phyloP scores from a whole-genome alignment of 23 red algal genomes.

The Agarophyton chilense region DNA sequence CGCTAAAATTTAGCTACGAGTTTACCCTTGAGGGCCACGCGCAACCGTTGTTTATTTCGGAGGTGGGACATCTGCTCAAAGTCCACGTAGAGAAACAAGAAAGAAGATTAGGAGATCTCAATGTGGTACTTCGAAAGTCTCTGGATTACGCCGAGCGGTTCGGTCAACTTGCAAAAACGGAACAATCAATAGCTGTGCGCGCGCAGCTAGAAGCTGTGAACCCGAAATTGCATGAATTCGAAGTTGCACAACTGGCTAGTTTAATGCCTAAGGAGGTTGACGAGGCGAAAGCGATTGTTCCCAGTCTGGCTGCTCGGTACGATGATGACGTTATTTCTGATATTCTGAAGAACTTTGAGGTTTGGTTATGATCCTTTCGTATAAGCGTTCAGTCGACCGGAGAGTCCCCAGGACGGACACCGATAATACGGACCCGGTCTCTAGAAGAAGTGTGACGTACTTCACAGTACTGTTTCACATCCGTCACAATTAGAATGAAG shows the following conservation, averaged over 20 bases:
- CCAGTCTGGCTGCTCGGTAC: constrained; percentile 54
- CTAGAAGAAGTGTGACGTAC: too few species aligned
- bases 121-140: constrained; percentile 47
- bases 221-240: constrained; percentile 74
- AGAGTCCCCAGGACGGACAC: not conserved
- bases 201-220: constrained; percentile 42
- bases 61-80: constrained; percentile 54
- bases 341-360: constrained; percentile 78
- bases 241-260: constrained; percentile 79
- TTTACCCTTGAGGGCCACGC: constrained; percentile 39
- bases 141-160: constrained; percentile 58
- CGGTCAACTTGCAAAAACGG: constrained; percentile 58
- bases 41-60: constrained; percentile 57
- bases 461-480: too few species aligned
- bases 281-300: constrained; percentile 84
- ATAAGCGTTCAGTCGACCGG: not conserved
- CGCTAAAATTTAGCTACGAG: constrained; percentile 47
- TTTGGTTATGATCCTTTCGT: constrained; percentile 31
- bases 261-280: constrained; percentile 78
- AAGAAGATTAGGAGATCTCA: constrained; percentile 36
- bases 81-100: constrained; percentile 39
- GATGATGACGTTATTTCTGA: constrained; percentile 81
- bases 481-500: too few species aligned
- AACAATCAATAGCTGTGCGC: constrained; percentile 56
- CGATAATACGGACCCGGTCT: not conserved